phyloP scores from a whole-genome alignment of 2,329 filamentous ascomycete species.

The Falciphora oryzae region DNA sequence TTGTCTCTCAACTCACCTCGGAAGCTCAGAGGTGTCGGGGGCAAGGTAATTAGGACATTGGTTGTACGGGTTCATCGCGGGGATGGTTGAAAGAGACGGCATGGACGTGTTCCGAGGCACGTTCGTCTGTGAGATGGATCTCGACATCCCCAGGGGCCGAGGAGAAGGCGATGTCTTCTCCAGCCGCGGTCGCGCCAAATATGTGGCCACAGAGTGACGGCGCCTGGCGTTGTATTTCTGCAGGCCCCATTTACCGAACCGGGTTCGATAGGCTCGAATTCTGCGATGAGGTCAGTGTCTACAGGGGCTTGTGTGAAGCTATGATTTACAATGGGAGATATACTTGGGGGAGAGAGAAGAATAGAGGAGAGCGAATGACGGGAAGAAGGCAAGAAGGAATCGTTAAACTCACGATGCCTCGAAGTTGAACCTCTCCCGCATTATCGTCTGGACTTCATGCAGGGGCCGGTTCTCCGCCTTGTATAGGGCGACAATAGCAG shows the following conservation, averaged over 20 bases:
- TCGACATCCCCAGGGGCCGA: not conserved
- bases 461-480: constrained; percentile 33
- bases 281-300: constrained; percentile 11
- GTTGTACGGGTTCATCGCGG: not conserved
- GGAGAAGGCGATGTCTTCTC: not conserved
- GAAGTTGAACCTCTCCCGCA: constrained; percentile 27
- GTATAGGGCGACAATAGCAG: constrained; percentile 34
- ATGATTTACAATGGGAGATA: not conserved
- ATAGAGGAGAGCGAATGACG: constrained; percentile 2
- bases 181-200: not conserved
- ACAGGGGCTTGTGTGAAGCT: not conserved
- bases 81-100: too few relatives aligned
- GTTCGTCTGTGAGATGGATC: not conserved
- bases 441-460: constrained; percentile 33
- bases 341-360: not conserved
- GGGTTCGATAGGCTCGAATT: constrained; percentile 41
- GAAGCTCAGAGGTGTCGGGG: not conserved
- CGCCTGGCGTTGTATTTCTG: constrained; percentile 40
- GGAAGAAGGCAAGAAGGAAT: not conserved
- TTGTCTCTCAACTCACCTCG: not conserved
- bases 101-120: not conserved
- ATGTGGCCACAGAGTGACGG: not conserved
- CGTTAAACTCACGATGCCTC: constrained; percentile 33
- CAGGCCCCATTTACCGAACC: constrained; percentile 39
- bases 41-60: not conserved